Evolutionary conservation across 257 asterid species (phyloP).

Genomic region (Solanum chaucha): DNA sequence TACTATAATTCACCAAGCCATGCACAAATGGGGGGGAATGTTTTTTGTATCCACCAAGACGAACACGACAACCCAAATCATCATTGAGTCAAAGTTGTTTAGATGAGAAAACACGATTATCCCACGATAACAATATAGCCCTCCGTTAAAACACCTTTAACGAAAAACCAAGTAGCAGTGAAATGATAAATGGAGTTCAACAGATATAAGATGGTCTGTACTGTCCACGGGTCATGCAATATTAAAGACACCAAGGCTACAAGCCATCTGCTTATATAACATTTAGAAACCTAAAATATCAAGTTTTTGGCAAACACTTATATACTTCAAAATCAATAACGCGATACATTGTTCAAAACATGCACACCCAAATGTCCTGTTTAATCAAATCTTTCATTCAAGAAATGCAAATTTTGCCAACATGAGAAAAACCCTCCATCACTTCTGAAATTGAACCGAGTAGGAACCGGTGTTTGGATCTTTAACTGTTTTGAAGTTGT

Average conservation of each 20-base stretch:
- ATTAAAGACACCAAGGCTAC: background rate
- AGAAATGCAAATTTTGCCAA: background rate
- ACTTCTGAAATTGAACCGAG: conserved; percentile 52
- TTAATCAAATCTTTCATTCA: background rate
- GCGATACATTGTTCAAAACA: background rate
- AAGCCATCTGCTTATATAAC: background rate
- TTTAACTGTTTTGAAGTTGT: conserved; percentile 85
- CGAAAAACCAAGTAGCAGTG: background rate
- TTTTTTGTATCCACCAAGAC: too few relatives aligned
- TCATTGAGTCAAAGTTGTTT: too few relatives aligned
- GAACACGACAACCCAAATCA: too few relatives aligned
- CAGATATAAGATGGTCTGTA: background rate
- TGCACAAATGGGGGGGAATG: too few relatives aligned
- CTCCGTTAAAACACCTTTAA: background rate
- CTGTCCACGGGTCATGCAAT: background rate
- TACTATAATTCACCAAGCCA: background rate
- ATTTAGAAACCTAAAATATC: background rate
- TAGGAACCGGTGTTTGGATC: conserved; percentile 92
- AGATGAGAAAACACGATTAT: too few relatives aligned
- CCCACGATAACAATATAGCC: background rate
- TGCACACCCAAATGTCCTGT: background rate
- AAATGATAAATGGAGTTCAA: background rate
- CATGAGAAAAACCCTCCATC: background rate
- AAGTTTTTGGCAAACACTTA: background rate
- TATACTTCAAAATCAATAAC: background rate